Evolutionary conservation across 306 rosid species (phyloP).

Genomic region (Quercus aquifolioides): DNA sequence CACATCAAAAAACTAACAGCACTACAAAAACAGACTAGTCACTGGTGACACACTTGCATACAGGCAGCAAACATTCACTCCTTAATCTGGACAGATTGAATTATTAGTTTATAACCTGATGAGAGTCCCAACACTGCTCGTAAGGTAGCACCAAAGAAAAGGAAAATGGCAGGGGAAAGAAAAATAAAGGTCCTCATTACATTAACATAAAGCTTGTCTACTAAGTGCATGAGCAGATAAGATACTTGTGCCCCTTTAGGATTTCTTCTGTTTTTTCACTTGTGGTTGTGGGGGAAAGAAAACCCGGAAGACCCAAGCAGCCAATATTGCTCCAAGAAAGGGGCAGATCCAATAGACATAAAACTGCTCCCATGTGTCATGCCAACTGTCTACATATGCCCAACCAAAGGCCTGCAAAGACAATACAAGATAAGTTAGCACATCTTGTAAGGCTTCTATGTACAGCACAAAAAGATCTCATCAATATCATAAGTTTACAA

Average conservation of each 20-base stretch:
- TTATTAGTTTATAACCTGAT: neutral
- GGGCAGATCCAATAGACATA: conserved; percentile 87
- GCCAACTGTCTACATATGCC: conserved; percentile 73
- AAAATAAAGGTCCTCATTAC: neutral
- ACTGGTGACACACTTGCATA: neutral
- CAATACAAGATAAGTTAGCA: neutral
- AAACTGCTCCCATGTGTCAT: conserved; percentile 85
- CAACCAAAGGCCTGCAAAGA: conserved; percentile 80
- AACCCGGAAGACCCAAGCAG: conserved; percentile 70
- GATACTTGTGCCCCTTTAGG: conserved; percentile 27
- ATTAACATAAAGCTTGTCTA: neutral
- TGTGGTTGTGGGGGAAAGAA: conserved; percentile 42
- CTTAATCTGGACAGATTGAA: neutral
- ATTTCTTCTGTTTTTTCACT: conserved; percentile 49
- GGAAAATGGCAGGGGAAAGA: neutral
- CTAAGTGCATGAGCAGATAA: neutral
- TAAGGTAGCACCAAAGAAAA: neutral
- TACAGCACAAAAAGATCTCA: neutral
- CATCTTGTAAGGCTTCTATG: neutral
- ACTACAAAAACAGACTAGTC: neutral
- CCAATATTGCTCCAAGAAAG: conserved; percentile 66
- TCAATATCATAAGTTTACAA: neutral
- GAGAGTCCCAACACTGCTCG: conserved; percentile 1
- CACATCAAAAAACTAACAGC: neutral
- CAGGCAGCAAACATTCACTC: neutral